Base-by-base conservation (phyloP, 352 stramenopile species). In the Globisporangium canariense region DNA sequence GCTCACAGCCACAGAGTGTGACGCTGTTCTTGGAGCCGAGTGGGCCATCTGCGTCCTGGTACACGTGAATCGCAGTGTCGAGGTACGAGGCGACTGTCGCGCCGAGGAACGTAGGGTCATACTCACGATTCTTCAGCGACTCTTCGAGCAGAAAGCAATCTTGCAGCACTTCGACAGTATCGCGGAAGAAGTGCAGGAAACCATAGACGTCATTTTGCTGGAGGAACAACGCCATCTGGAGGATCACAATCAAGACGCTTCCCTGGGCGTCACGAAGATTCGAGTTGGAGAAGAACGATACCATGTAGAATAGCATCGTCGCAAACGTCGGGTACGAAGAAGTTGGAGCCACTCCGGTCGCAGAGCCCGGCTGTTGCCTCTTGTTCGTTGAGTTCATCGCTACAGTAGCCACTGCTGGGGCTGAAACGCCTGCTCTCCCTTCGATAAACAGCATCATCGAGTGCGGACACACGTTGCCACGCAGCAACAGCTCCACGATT, bases 241-340 rank as follows among this genome's bases (percentile, higher is more conserved):
- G 64, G 52, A 73, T 75, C 36, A 87, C 79, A 20, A 67, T 58
- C 38, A 83, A 41, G 0, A 91, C 78, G 41, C 76, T 79, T 54
- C 60, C 40, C 41, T 89, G 81, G 1, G 78, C 70, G 8, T 74
- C 59, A 14, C 50, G 58, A 4, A 89, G 66, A 30, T 40, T 64
- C 18, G 70, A 55, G 30, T 81, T 88, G 2, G 74, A 81, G 56
- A 81, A 89, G 46, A 91, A 91, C 13, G 78, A 84, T 8, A 91
- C 57, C 78, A 91, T 85, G 51, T 90, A 89, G 43, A 91, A 85
- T 28, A 90, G 64, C 73, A 91, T 88, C 7, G 74, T 89, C 20
- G 72, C 78, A 40, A 87, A 71, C 2, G 74, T 81, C 11, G 76
- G 67, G 53, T 81, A 86, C 16, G 75, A 79, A 18, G 74, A 67